Evolutionary conservation across 306 rosid genomes (phyloP).

Genomic region (Medicago truncatula): MtrunA17r5.0-ANR NC_053042.1:10678501-10679000

Average conservation of each 20-base stretch:
- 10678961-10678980: constrained; percentile 30
- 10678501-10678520: too few relatives aligned
- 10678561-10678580: too few relatives aligned
- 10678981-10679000: constrained; percentile 34
- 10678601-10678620: too few relatives aligned
- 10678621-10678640: too few relatives aligned
- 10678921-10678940: constrained; percentile 40
- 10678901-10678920: constrained; percentile 37
- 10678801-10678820: constrained; percentile 7
- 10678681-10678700: not conserved
- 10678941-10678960: constrained; percentile 20
- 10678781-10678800: constrained; percentile 33
- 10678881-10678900: constrained; percentile 41
- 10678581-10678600: too few relatives aligned
- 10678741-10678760: not conserved
- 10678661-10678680: too few relatives aligned
- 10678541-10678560: too few relatives aligned
- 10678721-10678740: not conserved
- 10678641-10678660: too few relatives aligned
- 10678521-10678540: too few relatives aligned
- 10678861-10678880: constrained; percentile 39
- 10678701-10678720: constrained; percentile 17
- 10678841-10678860: constrained; percentile 35
- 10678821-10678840: constrained; percentile 7
- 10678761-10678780: constrained; percentile 35